Conservation (phyloP, 2,329 filamentous ascomycete genomes). For the Emydomyces testavorans region DNA sequence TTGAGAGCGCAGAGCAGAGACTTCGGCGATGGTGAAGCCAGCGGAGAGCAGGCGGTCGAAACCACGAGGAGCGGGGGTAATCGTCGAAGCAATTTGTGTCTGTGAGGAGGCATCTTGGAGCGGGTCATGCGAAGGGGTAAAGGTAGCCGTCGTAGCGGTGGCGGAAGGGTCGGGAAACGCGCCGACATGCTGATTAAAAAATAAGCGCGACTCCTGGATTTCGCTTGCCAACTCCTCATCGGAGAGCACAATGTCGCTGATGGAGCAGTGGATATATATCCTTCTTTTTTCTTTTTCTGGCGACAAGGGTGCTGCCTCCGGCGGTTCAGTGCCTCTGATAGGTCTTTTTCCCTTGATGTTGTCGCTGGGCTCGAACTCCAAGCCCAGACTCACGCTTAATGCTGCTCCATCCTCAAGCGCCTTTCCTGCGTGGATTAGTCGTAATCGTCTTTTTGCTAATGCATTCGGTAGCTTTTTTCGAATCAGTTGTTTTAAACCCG, state of each 20-base stretch:
- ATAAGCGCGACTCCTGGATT: slow-evolving; percentile 25
- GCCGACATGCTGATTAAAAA: neutral
- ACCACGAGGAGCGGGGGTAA: slow-evolving; percentile 52
- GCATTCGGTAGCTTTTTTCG: slow-evolving; percentile 55
- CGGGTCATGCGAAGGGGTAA: neutral
- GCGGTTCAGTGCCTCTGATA: neutral
- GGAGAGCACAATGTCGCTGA: slow-evolving; percentile 63
- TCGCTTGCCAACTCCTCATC: slow-evolving; percentile 59
- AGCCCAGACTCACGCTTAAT: slow-evolving; percentile 51
- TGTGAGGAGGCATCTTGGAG: neutral
- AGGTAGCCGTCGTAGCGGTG: neutral
- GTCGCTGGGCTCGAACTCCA: slow-evolving; percentile 21
- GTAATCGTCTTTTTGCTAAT: slow-evolving; percentile 58
- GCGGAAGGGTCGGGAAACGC: neutral
- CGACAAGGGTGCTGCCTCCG: slow-evolving; percentile 18
- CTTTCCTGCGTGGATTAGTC: slow-evolving; percentile 81
- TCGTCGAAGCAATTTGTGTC: slow-evolving; percentile 3
- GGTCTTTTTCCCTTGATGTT: slow-evolving; percentile 59
- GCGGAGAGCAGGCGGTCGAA: slow-evolving; percentile 76
- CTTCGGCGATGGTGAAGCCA: slow-evolving; percentile 72
- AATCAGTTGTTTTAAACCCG: slow-evolving; percentile 71
- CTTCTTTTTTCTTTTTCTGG: slow-evolving; percentile 29
- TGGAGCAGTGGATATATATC: slow-evolving; percentile 87
- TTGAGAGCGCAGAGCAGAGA: slow-evolving; percentile 73
- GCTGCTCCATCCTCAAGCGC: slow-evolving; percentile 64